Base-by-base conservation (phyloP, 2,329 filamentous ascomycete genomes). In the Cadophora luteo-olivacea region DNA sequence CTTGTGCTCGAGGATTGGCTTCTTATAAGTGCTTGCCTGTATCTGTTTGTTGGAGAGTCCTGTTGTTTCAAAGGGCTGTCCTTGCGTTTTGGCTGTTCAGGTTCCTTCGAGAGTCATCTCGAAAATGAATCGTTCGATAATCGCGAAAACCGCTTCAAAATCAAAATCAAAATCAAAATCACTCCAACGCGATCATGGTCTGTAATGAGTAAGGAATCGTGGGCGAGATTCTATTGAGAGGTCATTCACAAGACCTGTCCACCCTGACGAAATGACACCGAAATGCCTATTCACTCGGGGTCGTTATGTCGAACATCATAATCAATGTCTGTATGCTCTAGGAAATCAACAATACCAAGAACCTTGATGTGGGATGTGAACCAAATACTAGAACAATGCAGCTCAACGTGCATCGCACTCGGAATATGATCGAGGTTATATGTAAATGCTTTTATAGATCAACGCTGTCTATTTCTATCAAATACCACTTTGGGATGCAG, bases 391-490 rank as follows among this genome's bases (percentile, higher is more conserved):
- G 9, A 38, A 4, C 3, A 38, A 38, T 9, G 9, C 36, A 11
- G 29, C 9, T 38, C 36, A 38, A 38, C 8, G 8, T 38, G 36
- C 36, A 14, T 38, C 14, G 14, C 2, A 14, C 9, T 9, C 14
- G 36, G 9, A 38, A 38, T 38, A 9, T 6, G 7, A 38, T 38
- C 36, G 14, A 38, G 14, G 41, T 16, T 45, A 6, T 38, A 16
- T 45, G 32, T 58, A 19, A 24, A 24, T 11, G 33, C 11, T 41
- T 2, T 57, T 57, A 8, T 4, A 58, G 55, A 38, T 58, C 33
- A 24, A n/a, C 33, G 55, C 55, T 58, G 6, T 58, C 22, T 58
- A 58, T n/a, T 1, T 58, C 55, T 58, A 16, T 41, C 54, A 16
- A 41, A 58, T 58, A 3, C 22, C 19, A 12, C 2, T 36, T 38